phyloP scores from a whole-genome alignment of 345 rosid species.

The Eucalyptus sp. region DNA sequence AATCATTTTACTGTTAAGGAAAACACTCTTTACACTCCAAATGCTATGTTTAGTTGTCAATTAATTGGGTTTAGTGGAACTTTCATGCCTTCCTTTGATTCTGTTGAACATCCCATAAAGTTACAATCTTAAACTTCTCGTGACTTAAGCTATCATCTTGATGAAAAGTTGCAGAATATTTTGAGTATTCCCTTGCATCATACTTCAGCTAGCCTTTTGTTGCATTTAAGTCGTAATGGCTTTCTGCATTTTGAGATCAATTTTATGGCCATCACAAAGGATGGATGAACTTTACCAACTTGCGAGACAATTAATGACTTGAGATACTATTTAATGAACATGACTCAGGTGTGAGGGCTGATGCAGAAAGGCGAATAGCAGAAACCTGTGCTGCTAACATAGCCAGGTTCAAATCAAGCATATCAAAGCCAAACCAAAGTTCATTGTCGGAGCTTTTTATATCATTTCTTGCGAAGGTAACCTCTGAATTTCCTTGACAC shows the following conservation, averaged over 20 bases:
- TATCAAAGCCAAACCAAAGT: constrained; percentile 36
- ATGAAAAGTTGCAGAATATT: neutral
- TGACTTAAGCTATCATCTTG: neutral
- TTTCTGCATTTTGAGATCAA: neutral
- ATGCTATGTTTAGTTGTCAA: neutral
- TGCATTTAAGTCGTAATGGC: neutral
- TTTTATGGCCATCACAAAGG: neutral
- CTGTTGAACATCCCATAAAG: neutral
- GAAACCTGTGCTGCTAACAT: constrained; percentile 43
- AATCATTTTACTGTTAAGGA: neutral
- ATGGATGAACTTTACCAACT: neutral
- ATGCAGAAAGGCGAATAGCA: constrained; percentile 49
- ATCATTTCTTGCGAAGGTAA: constrained; percentile 76
- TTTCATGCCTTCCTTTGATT: neutral
- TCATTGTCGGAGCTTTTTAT: constrained; percentile 63
- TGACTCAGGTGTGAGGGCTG: constrained; percentile 46
- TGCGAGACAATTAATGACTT: neutral
- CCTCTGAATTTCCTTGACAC: neutral
- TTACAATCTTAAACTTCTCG: neutral
- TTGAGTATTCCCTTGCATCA: neutral
- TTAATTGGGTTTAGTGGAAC: neutral
- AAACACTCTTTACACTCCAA: neutral
- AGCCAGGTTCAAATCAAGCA: constrained; percentile 32
- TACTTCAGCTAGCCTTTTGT: neutral
- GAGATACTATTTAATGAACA: neutral